Evolutionary conservation across 2,329 filamentous ascomycete genomes (phyloP), one percentile per base, ranked within the genome.

Genomic region (Aspergillus flavus): DNA sequence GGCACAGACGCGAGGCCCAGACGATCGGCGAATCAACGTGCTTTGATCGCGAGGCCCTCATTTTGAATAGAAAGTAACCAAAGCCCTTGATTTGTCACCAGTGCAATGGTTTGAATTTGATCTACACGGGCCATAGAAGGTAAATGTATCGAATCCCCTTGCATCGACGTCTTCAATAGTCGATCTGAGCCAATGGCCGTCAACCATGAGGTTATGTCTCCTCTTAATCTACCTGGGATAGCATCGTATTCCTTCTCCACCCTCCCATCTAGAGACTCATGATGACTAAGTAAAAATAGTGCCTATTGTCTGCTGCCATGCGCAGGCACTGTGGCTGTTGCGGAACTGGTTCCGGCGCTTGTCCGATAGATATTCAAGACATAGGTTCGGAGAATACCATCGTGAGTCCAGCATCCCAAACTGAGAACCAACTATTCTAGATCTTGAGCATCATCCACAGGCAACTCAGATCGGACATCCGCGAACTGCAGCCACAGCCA

Each of bases 71-170:
- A 61, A 66, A 63, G 45, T 61, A 73, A 73, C 67, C 61, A 57
- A 59, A 62, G 65, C 62, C 64, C 68, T 69, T 77, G 73, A 77
- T 77, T 78, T 76, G 75, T 77, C 73, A 75, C 74, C 73, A 62
- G 63, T 50, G 55, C 65, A 61, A 59, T 71, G 62, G 67, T 45
- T 63, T 66, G 21, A 21, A 30, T 48, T 69, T 60, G 71, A 75
- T 75, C 73, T 69, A 73, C 74, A 74, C 70, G 69, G 64, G 72
- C 69, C 70, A 69, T 52, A 52, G 28, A 52, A 52, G 48, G 48
- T 52, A 70, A 68, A 64, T 66, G 65, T 68, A 66, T 69, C 65
- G 63, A 61, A 62, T 72, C 72, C 71, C 76, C 76, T 78, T 78
- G 75, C 75, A 76, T 76, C 67, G 34, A 55, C 52, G 61, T 57